These are phyloP conservation scores for Breviolum minutum DNA, from an alignment of 73 alveolate species.

Conservation along the genomic window DNA sequence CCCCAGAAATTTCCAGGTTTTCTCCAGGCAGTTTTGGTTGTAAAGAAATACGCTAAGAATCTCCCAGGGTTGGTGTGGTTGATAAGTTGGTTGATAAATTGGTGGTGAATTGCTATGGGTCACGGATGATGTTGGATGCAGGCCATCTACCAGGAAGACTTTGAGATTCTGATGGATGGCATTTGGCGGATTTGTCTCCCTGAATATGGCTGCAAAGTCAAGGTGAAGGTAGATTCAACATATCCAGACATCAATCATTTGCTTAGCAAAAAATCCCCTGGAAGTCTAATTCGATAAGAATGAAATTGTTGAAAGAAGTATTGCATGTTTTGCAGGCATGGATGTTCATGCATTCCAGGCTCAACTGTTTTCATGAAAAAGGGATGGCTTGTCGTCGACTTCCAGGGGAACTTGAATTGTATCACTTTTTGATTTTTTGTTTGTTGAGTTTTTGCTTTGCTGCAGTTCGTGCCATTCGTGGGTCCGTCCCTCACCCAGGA, in stretches of 20 bases:
- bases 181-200: slow-evolving; percentile 44
- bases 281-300: not conserved
- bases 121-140: not conserved
- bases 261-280: not conserved
- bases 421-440: too few relatives aligned
- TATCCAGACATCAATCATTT: not conserved
- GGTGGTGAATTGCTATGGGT: not conserved
- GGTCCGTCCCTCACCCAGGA: not conserved
- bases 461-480: too few relatives aligned
- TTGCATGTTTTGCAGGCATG: not conserved
- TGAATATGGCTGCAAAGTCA: slow-evolving; percentile 17
- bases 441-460: too few relatives aligned
- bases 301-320: not conserved
- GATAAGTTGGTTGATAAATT: not conserved
- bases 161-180: slow-evolving; percentile 42
- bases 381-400: not conserved
- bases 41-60: not conserved
- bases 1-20: not conserved
- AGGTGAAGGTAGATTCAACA: not conserved
- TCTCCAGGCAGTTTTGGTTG: too few relatives aligned
- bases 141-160: slow-evolving; percentile 77
- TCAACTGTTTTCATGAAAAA: not conserved
- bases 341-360: not conserved
- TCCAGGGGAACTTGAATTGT: too few relatives aligned
- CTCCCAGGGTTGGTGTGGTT: not conserved